Base-by-base conservation (phyloP, 768 basidiomycete genomes). In the Pleurotus ostreatus region DNA sequence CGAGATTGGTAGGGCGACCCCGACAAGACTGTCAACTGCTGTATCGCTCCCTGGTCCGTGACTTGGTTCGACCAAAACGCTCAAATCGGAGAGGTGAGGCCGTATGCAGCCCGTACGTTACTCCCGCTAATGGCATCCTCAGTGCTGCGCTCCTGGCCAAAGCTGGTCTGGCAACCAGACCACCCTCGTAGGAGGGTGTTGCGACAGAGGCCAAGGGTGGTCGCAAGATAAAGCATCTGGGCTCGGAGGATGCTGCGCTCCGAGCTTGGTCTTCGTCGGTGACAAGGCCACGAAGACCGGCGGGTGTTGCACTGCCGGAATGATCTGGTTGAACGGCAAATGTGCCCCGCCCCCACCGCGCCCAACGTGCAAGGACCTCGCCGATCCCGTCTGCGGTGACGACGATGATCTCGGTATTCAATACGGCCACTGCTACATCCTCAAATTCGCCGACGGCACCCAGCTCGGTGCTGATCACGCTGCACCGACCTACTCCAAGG, bases 391-490 rank as follows among this genome's bases (percentile, higher is more conserved):
- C 1, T 53, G 51, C 39, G 51, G 37, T 13, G 39, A 37, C n/a
- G 51, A 53, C 2, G 20, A 11, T 9, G 51, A 53, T 12, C 39
- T 53, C 11, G 51, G 51, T 5, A 53, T 53, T 22, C 23, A 53
- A 41, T 53, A 53, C 39, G 51, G 51, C 39, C 51, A 53, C 51
- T 53, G 51, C 51, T 53, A 53, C 51, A 53, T 53, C 39, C 51
- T 53, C 39, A 18, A 22, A 41, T 53, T 53, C 51, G 23, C n/a
- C 18, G 51, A 53, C 51, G 51, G 39, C 20, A 53, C 51, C 4
- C 51, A 53, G n/a, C 51, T 53, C 39, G 51, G 51, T 25, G 51
- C n/a, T 16, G 51, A 53, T 23, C 51, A 53, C 20, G 51, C 11
- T 25, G 51, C 39, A 1, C 37, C 37, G 0, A 53, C 38, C 8